A percentile compares a stretch with the other conserved stretches of the same genome.
Conservation (phyloP, 108 stramenopile genomes). For the Pelagomonas calceolata region DNA sequence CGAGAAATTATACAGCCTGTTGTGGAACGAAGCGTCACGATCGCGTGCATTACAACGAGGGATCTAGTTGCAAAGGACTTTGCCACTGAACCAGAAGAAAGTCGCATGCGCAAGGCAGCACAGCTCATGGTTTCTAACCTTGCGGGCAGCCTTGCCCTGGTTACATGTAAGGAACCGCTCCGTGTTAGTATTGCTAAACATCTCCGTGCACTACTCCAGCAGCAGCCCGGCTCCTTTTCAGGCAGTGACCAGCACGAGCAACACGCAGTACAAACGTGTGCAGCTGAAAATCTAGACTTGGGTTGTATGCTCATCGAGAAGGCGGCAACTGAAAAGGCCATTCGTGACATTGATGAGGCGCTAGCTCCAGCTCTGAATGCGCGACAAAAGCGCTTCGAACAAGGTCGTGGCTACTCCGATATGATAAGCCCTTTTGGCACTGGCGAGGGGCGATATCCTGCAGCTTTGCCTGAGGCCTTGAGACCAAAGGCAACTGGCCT, state of each 20-base stretch:
- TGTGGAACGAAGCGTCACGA: slow-evolving; percentile 92
- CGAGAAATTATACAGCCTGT: slow-evolving; percentile 97
- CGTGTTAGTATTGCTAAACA: slow-evolving; percentile 87
- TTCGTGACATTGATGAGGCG: slow-evolving; percentile 84
- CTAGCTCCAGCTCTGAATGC: slow-evolving; percentile 52
- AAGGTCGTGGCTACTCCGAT: slow-evolving; percentile 69
- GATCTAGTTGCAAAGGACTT: slow-evolving; percentile 98
- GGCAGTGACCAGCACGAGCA: slow-evolving; percentile 53
- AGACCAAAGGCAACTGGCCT: slow-evolving; percentile 86
- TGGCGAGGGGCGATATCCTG: slow-evolving; percentile 68
- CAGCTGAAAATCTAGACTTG: slow-evolving; percentile 88
- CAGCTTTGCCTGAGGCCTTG: slow-evolving; percentile 76
- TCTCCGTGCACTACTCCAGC: slow-evolving; percentile 67
- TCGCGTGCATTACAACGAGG: slow-evolving; percentile 95
- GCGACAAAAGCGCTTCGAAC: slow-evolving; percentile 69
- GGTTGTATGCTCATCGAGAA: slow-evolving; percentile 97
- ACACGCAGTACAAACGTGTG: slow-evolving; percentile 80
- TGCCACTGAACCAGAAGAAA: slow-evolving; percentile 91
- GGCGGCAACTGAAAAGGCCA: slow-evolving; percentile 95
- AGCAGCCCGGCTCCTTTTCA: neutral
- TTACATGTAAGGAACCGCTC: slow-evolving; percentile 90
- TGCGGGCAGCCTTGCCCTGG: slow-evolving; percentile 90
- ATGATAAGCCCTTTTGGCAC: slow-evolving; percentile 36
- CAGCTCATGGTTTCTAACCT: slow-evolving; percentile 95
- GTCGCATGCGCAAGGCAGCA: slow-evolving; percentile 85